Evolutionary conservation across 148 eudicot genomes (phyloP).

Genomic region (Nepenthes mirabilis): DNA sequence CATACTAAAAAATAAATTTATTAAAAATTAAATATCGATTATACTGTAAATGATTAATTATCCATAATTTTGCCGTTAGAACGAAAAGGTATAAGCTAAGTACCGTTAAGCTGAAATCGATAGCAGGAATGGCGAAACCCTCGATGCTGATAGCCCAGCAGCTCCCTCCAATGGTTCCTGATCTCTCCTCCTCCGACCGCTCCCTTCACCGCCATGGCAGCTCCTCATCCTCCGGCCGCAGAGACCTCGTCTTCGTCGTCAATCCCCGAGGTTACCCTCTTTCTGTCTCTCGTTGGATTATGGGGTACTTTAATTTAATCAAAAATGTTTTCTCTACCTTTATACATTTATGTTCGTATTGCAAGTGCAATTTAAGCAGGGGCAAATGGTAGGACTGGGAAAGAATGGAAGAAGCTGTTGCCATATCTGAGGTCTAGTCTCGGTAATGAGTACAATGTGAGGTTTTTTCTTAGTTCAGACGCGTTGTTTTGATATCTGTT

Average conservation of each 20-base stretch:
- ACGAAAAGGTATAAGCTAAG: too few relatives aligned
- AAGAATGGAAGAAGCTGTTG: conserved; percentile 80
- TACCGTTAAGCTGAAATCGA: too few relatives aligned
- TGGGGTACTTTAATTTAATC: background rate
- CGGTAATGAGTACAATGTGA: conserved; percentile 68
- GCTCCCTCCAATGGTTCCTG: conserved; percentile 22
- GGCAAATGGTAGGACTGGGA: conserved; percentile 86
- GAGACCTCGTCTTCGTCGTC: conserved; percentile 74
- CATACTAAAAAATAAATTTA: too few relatives aligned
- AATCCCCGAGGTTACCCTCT: conserved; percentile 56
- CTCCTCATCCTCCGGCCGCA: conserved; percentile 36
- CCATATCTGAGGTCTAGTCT: conserved; percentile 87
- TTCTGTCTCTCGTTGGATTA: background rate
- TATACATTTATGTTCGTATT: background rate
- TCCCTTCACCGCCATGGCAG: conserved; percentile 11
- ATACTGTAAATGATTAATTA: too few relatives aligned
- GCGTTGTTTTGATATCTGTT: background rate
- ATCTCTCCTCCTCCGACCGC: conserved; percentile 33
- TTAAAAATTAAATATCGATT: too few relatives aligned
- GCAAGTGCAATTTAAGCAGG: conserved; percentile 23
- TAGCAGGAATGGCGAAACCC: background rate
- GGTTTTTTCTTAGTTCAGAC: conserved; percentile 9
- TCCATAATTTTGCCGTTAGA: too few relatives aligned
- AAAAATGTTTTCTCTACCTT: too few relatives aligned
- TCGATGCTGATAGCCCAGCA: conserved; percentile 13